phyloP scores from a whole-genome alignment of 139 green algal genomes.

The Coelastrella sp. region DNA sequence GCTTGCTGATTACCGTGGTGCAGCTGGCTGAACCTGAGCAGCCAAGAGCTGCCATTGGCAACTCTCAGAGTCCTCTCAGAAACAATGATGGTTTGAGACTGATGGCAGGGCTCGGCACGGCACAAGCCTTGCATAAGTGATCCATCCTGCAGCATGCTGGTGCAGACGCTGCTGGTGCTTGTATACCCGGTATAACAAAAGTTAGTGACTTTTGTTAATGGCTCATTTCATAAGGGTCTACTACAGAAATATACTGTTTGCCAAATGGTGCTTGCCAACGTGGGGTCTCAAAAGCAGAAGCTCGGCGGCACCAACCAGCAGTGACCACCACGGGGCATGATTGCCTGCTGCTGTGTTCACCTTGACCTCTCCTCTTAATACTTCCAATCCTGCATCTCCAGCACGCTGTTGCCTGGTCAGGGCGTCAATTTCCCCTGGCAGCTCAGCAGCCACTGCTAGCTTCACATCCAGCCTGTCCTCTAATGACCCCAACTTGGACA shows the following conservation, averaged over 20 bases:
- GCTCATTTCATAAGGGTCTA: background rate
- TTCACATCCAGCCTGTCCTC: conserved; percentile 36
- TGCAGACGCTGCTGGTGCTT: too few relatives aligned
- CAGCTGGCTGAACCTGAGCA: too few relatives aligned
- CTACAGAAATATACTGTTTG: too few relatives aligned
- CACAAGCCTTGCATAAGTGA: too few relatives aligned
- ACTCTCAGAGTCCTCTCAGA: too few relatives aligned
- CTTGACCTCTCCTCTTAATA: background rate
- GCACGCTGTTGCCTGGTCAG: conserved; percentile 16
- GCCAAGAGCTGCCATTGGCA: too few relatives aligned
- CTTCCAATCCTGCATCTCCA: background rate
- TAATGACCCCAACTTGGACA: background rate
- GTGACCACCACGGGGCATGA: background rate
- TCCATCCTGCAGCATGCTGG: too few relatives aligned
- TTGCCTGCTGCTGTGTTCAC: background rate
- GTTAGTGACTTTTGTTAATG: too few relatives aligned
- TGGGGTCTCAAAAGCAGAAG: background rate
- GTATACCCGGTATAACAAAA: too few relatives aligned
- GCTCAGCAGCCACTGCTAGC: conserved; percentile 21
- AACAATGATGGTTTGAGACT: too few relatives aligned
- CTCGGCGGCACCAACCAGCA: background rate
- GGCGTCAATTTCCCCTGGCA: conserved; percentile 17
- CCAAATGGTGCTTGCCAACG: background rate
- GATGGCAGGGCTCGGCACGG: too few relatives aligned
- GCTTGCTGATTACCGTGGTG: background rate